Percentiles rank a stretch among this genome's conserved stretches.
phyloP scores from a whole-genome alignment of 2,329 filamentous ascomycete genomes.

The Diaporthe batatas region DNA sequence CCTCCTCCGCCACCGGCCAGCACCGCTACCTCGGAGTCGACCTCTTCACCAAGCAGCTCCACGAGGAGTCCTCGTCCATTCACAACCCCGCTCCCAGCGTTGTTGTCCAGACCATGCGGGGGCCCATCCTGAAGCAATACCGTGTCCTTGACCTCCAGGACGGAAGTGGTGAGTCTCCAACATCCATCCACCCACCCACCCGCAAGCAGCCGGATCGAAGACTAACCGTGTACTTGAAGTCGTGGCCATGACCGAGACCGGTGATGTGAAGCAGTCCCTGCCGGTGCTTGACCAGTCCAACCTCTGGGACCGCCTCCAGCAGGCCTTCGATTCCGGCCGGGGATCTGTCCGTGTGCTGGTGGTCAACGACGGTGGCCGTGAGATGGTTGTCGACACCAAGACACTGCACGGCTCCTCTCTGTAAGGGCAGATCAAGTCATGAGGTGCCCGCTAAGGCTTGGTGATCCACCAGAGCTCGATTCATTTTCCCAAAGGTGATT shows the following conservation, averaged over 20 bases:
- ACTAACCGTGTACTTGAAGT: constrained; percentile 57
- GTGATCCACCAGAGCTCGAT: constrained; percentile 41
- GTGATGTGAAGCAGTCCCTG: constrained; percentile 97
- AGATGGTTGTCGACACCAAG: constrained; percentile 99
- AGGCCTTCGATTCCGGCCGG: constrained; percentile 90
- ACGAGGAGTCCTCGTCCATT: constrained; percentile 98
- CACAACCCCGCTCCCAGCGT: constrained; percentile 97
- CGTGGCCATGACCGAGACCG: constrained; percentile 98
- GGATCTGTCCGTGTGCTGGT: constrained; percentile 96
- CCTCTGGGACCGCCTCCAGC: constrained; percentile 83
- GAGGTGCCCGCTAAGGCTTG: constrained; percentile 1
- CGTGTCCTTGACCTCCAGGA: constrained; percentile 97
- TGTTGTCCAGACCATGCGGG: constrained; percentile 99
- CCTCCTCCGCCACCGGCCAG: constrained; percentile 97
- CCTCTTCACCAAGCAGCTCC: constrained; percentile 99
- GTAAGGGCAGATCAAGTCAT: constrained; percentile 55
- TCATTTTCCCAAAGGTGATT: constrained; percentile 16
- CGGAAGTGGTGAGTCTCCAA: constrained; percentile 68
- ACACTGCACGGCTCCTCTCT: constrained; percentile 86
- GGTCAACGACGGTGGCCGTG: constrained; percentile 91
- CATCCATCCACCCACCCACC: too few relatives aligned
- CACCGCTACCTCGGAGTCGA: constrained; percentile 99
- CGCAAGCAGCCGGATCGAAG: too few relatives aligned
- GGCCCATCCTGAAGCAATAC: constrained; percentile 99
- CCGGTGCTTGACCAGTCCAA: constrained; percentile 95